phyloP scores from a whole-genome alignment of 352 stramenopile species.

The Globisporangium abappressorium region DNA sequence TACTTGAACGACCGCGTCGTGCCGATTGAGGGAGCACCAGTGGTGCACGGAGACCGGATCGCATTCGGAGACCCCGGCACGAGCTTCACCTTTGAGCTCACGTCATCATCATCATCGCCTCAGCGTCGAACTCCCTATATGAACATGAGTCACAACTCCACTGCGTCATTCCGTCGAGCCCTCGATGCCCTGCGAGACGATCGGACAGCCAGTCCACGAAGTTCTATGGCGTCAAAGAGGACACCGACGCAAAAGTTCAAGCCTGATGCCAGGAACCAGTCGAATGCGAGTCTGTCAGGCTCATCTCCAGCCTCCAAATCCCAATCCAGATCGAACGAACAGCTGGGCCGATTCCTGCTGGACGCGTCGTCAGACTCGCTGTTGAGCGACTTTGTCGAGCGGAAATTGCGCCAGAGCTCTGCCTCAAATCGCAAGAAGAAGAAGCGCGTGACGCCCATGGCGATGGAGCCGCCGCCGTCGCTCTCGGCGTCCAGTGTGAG shows the following conservation, averaged over 20 bases:
- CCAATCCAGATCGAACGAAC: slow-evolving; percentile 9
- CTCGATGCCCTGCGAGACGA: slow-evolving; percentile 51
- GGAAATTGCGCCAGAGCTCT: slow-evolving; percentile 43
- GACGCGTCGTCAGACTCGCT: slow-evolving; percentile 55
- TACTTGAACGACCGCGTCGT: slow-evolving; percentile 49
- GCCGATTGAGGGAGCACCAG: slow-evolving; percentile 31
- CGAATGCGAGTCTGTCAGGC: slow-evolving; percentile 7
- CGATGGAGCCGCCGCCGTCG: slow-evolving; percentile 44
- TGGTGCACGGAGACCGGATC: slow-evolving; percentile 62
- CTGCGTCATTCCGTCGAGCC: slow-evolving; percentile 41
- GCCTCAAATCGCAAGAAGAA: background rate
- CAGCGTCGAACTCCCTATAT: slow-evolving; percentile 10
- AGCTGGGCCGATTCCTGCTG: slow-evolving; percentile 41
- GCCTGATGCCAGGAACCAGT: background rate
- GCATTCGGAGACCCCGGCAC: slow-evolving; percentile 45
- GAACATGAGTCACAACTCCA: slow-evolving; percentile 8
- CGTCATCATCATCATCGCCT: background rate
- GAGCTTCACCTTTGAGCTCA: slow-evolving; percentile 55
- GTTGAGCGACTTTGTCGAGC: slow-evolving; percentile 63
- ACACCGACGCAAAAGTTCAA: background rate
- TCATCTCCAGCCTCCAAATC: slow-evolving; percentile 17
- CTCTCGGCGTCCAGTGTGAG: slow-evolving; percentile 26
- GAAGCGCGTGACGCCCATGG: slow-evolving; percentile 12
- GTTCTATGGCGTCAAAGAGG: background rate
- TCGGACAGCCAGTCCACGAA: slow-evolving; percentile 8